These are phyloP conservation scores for Aureobasidium sp. DNA, from an alignment of 2,329 filamentous ascomycete genomes.

Conservation along the genomic window DNA sequence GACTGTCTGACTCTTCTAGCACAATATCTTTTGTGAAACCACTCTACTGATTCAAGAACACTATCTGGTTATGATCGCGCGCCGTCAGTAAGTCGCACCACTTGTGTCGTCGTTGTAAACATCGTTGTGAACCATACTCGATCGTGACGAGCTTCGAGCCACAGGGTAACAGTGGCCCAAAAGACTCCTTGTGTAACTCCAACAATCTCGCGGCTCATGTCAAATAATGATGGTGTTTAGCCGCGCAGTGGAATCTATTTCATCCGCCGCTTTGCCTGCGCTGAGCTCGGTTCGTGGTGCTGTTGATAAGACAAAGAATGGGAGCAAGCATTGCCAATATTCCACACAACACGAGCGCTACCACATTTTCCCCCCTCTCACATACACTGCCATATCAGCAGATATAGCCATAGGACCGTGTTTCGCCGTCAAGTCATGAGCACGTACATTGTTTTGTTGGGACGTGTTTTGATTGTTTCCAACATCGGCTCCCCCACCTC, in stretches of 20 bases:
- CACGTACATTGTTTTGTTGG: constrained; percentile 1
- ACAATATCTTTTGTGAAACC: neutral
- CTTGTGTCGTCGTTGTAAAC: neutral
- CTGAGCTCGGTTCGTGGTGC: no score
- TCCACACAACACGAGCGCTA: neutral
- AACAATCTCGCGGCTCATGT: neutral
- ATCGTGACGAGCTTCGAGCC: neutral
- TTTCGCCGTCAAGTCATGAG: constrained; percentile 1
- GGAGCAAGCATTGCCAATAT: neutral
- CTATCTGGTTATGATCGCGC: neutral
- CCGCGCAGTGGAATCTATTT: neutral
- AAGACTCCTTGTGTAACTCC: neutral
- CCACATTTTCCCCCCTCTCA: neutral
- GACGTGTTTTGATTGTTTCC: neutral
- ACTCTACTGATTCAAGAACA: neutral
- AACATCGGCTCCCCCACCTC: constrained; percentile 8
- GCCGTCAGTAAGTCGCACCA: neutral
- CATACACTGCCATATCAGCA: neutral
- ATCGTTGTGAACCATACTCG: neutral
- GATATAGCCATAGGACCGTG: neutral
- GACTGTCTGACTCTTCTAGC: neutral
- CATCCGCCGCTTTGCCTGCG: neutral
- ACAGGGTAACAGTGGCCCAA: neutral
- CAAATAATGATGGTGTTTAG: neutral
- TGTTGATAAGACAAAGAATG: neutral